Evolutionary conservation across 2,329 filamentous ascomycete species (phyloP).

Genomic region (Leptosphaerulina australis): DNA sequence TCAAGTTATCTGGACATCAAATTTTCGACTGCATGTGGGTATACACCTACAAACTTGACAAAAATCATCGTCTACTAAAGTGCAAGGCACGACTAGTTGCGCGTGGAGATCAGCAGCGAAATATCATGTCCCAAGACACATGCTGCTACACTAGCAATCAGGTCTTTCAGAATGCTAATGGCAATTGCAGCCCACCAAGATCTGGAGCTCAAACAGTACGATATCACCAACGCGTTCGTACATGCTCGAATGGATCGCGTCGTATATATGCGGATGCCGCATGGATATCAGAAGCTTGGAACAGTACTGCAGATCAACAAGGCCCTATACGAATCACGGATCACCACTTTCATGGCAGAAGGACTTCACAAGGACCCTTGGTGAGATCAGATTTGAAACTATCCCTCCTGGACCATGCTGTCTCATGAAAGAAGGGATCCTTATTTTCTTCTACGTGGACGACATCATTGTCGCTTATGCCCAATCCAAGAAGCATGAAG

Average conservation of each 20-base stretch:
- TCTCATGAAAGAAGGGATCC: not conserved
- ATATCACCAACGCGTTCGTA: slow-evolving; percentile 30
- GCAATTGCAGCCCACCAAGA: slow-evolving; percentile 7
- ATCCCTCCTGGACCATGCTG: not conserved
- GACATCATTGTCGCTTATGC: slow-evolving; percentile 11
- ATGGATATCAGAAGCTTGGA: not conserved
- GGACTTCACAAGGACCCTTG: not conserved
- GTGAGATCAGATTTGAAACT: not conserved
- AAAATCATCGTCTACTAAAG: slow-evolving; percentile 14
- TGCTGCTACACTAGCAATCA: too few species aligned
- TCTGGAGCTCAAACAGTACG: slow-evolving; percentile 25
- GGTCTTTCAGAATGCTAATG: too few species aligned
- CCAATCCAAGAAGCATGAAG: not conserved
- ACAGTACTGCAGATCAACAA: not conserved
- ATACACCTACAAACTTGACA: slow-evolving; percentile 10
- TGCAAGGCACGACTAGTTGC: too few species aligned
- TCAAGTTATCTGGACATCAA: too few species aligned
- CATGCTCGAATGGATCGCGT: slow-evolving; percentile 18
- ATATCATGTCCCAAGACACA: too few species aligned
- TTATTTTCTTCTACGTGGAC: too few species aligned
- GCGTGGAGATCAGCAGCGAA: too few species aligned
- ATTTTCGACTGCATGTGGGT: slow-evolving; percentile 14
- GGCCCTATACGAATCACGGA: not conserved
- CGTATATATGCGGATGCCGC: slow-evolving; percentile 1
- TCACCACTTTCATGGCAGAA: not conserved